Base-by-base conservation (phyloP, 768 basidiomycete genomes). In the Phlegmacium glaucopus region DNA sequence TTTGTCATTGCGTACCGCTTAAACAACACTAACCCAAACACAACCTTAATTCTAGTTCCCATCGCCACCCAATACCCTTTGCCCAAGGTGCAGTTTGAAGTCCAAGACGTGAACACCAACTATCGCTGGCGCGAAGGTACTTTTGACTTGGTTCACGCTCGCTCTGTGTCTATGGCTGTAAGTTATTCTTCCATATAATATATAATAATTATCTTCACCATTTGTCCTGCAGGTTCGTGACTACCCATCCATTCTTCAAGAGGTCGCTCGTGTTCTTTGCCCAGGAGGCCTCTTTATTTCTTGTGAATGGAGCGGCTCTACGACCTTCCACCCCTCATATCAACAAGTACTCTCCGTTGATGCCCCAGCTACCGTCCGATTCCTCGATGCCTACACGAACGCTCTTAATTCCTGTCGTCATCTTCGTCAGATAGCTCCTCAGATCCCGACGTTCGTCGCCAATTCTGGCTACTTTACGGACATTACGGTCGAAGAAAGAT, bases 201-300 rank as follows among this genome's bases (percentile, higher is more conserved):
- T 15, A 2, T 40, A 17, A 10, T 41, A 37, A 28, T 34, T 42
- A 35, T 40, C 32, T 34, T 36, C 30, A 17, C 40, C 16, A 38
- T 32, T 9, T 42, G 28, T 59, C 49, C 55, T 42, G 7, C 61
- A 90, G 89, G 71, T 83, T 12, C 65, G 59, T 15, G 70, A 83
- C 56, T 87, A 83, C 56, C 65, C 64, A 13, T 58, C 54, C 18
- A 62, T 88, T 49, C 56, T 89, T 27, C 58, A 62, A 16, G 86
- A 91, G 61, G 75, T 75, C 12, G 72, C 71, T 6, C 80, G 90
- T 32, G 70, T 90, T 38, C 68, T 92, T 10, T 78, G 80, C 38
- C 78, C 79, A 4, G 82, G 82, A n/a, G 89, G 89, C 1, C 63
- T 90, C 11, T 84, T 88, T 60, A 51, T 85, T 7, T 82, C 82